phyloP scores from a whole-genome alignment of 2,329 filamentous ascomycete genomes.

The Tolypocladium guangdongense region DNA sequence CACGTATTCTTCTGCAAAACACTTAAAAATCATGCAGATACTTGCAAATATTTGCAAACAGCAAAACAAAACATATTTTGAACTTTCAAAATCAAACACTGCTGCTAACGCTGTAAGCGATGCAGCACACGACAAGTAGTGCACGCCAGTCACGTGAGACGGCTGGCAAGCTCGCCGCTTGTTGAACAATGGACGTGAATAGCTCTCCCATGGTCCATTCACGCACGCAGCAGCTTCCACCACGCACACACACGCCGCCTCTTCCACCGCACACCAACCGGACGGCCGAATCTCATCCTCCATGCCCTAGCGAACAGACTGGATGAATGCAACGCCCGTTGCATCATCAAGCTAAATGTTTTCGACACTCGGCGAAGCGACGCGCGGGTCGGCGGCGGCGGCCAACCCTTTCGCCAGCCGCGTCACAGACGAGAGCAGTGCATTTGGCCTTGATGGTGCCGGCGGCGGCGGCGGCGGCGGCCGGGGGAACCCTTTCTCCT shows the following conservation, averaged over 20 bases:
- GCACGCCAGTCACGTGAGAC: not conserved
- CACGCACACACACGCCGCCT: not conserved
- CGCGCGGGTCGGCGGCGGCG: slow-evolving; percentile 22
- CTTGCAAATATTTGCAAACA: not conserved
- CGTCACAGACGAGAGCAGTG: slow-evolving; percentile 1
- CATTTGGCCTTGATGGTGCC: slow-evolving; percentile 21
- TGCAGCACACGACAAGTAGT: not conserved
- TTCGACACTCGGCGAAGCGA: slow-evolving; percentile 24
- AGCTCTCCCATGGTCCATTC: not conserved
- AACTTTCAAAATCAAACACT: not conserved
- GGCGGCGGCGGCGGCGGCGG: slow-evolving; percentile 5
- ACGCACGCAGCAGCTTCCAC: not conserved
- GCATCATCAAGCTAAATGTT: slow-evolving; percentile 30
- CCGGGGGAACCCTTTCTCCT: not conserved
- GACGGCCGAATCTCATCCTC: slow-evolving; percentile 8
- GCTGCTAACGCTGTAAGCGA: not conserved
- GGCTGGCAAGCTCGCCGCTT: not conserved
- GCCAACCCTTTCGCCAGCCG: slow-evolving; percentile 23
- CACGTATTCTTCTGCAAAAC: not conserved
- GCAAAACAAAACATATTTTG: not conserved
- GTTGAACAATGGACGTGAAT: not conserved
- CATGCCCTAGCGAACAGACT: slow-evolving; percentile 21
- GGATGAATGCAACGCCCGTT: slow-evolving; percentile 28
- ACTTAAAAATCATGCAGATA: too few species aligned
- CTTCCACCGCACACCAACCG: not conserved